A percentile compares a stretch with the other conserved stretches of the same genome.
Evolutionary conservation across 192 early-diverging fungal species (phyloP).

Genomic region (Glomus cerebriforme): DNA sequence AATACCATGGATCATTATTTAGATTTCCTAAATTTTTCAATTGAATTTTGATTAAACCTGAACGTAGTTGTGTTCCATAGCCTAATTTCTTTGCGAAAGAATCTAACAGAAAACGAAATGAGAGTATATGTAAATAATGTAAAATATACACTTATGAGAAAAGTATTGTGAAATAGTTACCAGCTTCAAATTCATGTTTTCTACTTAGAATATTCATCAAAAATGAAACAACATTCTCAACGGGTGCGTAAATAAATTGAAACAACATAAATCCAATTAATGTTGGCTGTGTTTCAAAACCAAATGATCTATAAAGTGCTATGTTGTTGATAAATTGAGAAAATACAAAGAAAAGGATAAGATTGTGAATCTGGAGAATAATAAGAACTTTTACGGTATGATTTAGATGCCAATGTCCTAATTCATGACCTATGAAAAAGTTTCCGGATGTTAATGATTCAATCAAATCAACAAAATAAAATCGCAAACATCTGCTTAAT

Average conservation of each 20-base stretch:
- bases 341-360: slow-evolving; percentile 77
- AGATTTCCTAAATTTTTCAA: slow-evolving; percentile 86
- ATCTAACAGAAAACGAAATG: slow-evolving; percentile 48
- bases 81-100: slow-evolving; percentile 85
- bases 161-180: slow-evolving; percentile 32
- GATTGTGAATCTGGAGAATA: slow-evolving; percentile 73
- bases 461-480: neutral
- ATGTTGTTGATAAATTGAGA: slow-evolving; percentile 72
- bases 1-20: slow-evolving; percentile 85
- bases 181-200: slow-evolving; percentile 89
- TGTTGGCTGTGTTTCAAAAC: slow-evolving; percentile 73
- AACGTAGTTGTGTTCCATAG: slow-evolving; percentile 68
- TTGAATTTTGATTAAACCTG: slow-evolving; percentile 86
- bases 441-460: neutral
- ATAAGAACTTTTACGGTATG: slow-evolving; percentile 80
- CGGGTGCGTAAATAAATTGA: slow-evolving; percentile 80
- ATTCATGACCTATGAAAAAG: slow-evolving; percentile 75
- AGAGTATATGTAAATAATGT: neutral
- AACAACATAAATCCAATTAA: slow-evolving; percentile 93
- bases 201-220: slow-evolving; percentile 79
- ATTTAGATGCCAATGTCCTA: slow-evolving; percentile 92
- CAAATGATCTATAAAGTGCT: slow-evolving; percentile 84
- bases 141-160: neutral
- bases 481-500: neutral
- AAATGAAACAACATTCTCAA: slow-evolving; percentile 77